phyloP scores from a whole-genome alignment of 2,329 filamentous ascomycete genomes.

The Xylaria arbuscula region DNA sequence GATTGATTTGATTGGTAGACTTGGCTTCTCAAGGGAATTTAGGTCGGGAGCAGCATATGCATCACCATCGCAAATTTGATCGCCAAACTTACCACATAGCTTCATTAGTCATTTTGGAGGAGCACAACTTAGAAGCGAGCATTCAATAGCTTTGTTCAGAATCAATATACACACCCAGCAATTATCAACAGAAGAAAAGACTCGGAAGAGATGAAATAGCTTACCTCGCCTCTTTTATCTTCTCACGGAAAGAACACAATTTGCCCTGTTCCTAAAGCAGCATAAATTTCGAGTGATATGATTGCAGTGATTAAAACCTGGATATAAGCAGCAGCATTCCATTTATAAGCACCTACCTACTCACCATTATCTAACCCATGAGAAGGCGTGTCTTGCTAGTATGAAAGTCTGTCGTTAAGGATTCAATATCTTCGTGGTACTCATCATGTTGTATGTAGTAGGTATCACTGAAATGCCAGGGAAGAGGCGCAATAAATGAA shows the following conservation, averaged over 20 bases:
- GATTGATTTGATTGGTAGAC: slow-evolving; percentile 23
- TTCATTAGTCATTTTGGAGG: background rate
- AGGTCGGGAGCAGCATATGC: slow-evolving; percentile 7
- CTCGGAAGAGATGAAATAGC: background rate
- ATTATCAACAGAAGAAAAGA: background rate
- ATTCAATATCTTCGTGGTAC: too few relatives aligned
- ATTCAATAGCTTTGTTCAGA: slow-evolving; percentile 5
- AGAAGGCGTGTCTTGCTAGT: background rate
- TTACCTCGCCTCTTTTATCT: background rate
- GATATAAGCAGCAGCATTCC: background rate
- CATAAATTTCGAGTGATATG: background rate
- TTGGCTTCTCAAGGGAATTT: slow-evolving; percentile 10
- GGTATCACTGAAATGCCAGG: too few relatives aligned
- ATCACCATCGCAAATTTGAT: slow-evolving; percentile 4
- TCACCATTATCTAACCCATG: background rate
- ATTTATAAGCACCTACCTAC: background rate
- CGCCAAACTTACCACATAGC: slow-evolving; percentile 2
- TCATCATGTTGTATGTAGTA: too few relatives aligned
- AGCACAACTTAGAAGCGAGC: slow-evolving; percentile 1
- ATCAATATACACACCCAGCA: slow-evolving; percentile 2
- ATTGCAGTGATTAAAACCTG: background rate
- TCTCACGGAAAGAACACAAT: background rate
- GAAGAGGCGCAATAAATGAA: too few relatives aligned
- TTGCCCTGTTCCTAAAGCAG: background rate
- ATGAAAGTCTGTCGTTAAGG: too few relatives aligned